Percentiles rank a stretch among this genome's conserved stretches.
These are phyloP conservation scores for Hymenoscyphus fraxineus DNA, from an alignment of 2,329 filamentous ascomycete genomes.

Conservation along the genomic window DNA sequence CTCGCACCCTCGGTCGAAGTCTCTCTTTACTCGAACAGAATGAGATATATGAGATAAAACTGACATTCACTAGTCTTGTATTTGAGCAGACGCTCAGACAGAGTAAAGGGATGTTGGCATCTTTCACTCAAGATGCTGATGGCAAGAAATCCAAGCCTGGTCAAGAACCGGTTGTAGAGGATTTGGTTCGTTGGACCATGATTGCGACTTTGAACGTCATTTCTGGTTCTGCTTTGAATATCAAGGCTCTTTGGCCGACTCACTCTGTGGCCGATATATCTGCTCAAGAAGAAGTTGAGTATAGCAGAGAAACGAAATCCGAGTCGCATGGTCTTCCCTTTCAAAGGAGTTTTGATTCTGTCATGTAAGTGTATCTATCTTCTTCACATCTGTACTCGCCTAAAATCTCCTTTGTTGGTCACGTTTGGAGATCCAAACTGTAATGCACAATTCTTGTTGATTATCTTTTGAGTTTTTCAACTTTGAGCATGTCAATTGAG, in stretches of 20 bases:
- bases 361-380: conserved; percentile 8
- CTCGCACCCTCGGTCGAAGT: too few relatives aligned
- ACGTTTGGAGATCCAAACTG: neutral
- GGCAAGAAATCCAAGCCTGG: conserved; percentile 12
- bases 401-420: too few relatives aligned
- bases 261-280: conserved; percentile 13
- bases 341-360: conserved; percentile 11
- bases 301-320: neutral
- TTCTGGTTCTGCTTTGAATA: conserved; percentile 45
- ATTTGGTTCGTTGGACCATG: conserved; percentile 42
- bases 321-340: conserved; percentile 5
- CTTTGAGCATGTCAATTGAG: too few relatives aligned
- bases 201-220: conserved; percentile 49
- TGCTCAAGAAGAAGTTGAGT: neutral
- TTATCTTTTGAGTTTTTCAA: too few relatives aligned
- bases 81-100: conserved; percentile 37
- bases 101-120: conserved; percentile 33
- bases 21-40: too few relatives aligned
- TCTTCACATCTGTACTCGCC: neutral
- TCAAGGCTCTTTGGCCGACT: conserved; percentile 19
- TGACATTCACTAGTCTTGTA: conserved; percentile 33
- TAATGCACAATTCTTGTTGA: neutral
- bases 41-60: neutral
- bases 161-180: conserved; percentile 20
- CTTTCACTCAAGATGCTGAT: conserved; percentile 23